phyloP scores from a whole-genome alignment of 1,284 basidiomycete species.

The Sphaerobolus stellatus region DNA sequence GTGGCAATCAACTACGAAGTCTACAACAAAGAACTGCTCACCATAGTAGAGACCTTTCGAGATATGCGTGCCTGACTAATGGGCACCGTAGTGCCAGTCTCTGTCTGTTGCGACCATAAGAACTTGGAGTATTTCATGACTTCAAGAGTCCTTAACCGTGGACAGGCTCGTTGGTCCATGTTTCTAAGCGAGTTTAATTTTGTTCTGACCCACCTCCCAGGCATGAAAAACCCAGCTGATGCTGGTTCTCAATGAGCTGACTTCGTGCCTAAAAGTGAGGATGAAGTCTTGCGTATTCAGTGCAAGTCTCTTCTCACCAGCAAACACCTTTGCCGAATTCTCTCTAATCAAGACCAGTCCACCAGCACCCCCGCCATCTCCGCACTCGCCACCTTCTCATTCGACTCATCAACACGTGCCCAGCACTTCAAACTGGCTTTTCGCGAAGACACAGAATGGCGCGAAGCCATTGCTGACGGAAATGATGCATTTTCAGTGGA shows the following conservation, averaged over 20 bases:
- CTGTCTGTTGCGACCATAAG: background rate
- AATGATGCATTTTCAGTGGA: too few species aligned
- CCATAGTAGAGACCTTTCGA: too few species aligned
- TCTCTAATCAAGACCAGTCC: constrained; percentile 10
- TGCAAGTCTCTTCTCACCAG: constrained; percentile 7
- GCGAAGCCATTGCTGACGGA: too few species aligned
- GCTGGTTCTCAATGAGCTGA: background rate
- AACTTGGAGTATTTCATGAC: constrained; percentile 24
- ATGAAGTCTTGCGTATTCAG: background rate
- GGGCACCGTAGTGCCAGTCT: too few species aligned
- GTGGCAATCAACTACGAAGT: constrained; percentile 42
- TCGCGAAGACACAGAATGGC: too few species aligned
- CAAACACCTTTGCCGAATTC: constrained; percentile 4
- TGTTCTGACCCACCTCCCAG: constrained; percentile 22
- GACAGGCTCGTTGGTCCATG: constrained; percentile 28
- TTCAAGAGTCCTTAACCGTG: constrained; percentile 29
- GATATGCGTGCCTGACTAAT: too few species aligned
- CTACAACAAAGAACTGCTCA: constrained; percentile 42
- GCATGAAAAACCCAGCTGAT: constrained; percentile 1
- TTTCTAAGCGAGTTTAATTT: constrained; percentile 21
- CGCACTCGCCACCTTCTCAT: too few species aligned
- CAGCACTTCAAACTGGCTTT: too few species aligned
- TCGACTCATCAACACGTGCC: too few species aligned
- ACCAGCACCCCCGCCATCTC: too few species aligned
- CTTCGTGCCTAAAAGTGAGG: constrained; percentile 2